Evolutionary conservation across 108 stramenopile genomes (phyloP), one percentile per base, ranked within the genome.

Genomic region (Nannochloropsis granulata): DNA sequence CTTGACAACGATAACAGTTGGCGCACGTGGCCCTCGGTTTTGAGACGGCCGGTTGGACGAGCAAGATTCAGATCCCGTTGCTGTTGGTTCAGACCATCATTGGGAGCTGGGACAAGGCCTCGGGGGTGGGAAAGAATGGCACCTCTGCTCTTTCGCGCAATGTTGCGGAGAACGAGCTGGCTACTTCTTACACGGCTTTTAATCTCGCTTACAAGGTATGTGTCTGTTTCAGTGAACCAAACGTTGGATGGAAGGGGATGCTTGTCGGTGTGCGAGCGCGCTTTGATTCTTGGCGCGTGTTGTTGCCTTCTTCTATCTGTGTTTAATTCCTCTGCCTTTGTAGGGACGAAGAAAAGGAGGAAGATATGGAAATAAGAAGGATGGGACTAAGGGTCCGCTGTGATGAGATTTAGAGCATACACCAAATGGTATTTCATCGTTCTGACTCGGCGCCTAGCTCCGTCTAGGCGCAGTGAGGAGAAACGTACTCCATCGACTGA

Each of bases 1-100:
- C 92, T 93, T 43, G 95, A 95, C 91, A 25, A 88, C 34, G 94
- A 95, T 85, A 92, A 93, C 94, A 93, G 80, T 43, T 79, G 25
- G 96, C 97, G 16, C 95, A 97, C 90, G 90, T 99, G 81, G 97
- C 99, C 13, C 83, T 99, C 24, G 97, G 97, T 43, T 98, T 94
- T 91, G 92, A 97, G 91, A 94, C 94, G 44, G 94, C 96, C 42
- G 92, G 93, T 12, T 97, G 97, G 95, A 96, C 96, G 26, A 96
- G 95, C 13, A 94, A 95, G 85, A 93, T 97, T 87, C 94, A 97
- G 56, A 94, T 98, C 85, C 97, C 97, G 12, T 91, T 98, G 81
- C 97, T 98, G 97, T 85, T 98, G 45, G 92, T 98, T 88, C 96
- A 98, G 86, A 92, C 93, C 79, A 91, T 98, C 84, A 90, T 99